Conservation (phyloP, 495 filamentous ascomycete genomes). For the Neurospora pannonica region DNA sequence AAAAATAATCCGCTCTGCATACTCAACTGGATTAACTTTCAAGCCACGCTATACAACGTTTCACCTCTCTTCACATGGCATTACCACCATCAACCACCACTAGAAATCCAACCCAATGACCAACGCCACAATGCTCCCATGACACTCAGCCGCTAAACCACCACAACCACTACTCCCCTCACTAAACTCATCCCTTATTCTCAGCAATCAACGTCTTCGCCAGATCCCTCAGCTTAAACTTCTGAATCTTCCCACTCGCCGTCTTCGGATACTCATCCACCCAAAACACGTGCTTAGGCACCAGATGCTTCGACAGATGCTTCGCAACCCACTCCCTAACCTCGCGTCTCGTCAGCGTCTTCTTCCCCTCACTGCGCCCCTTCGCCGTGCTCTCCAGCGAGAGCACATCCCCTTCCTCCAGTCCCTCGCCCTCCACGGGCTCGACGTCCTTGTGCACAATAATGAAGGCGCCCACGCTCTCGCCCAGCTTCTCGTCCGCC, state of each 20-base stretch:
- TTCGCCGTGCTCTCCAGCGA: neutral
- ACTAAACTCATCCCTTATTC: neutral
- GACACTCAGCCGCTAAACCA: neutral
- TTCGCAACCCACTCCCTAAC: constrained; percentile 64
- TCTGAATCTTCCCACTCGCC: constrained; percentile 94
- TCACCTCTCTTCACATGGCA: neutral
- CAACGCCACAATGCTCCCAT: neutral
- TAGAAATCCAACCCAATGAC: neutral
- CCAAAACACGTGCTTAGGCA: constrained; percentile 88
- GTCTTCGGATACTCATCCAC: constrained; percentile 80
- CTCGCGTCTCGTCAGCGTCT: constrained; percentile 40
- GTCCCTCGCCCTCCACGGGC: constrained; percentile 18
- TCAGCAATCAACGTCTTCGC: constrained; percentile 20
- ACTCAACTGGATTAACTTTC: neutral
- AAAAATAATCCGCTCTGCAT: neutral
- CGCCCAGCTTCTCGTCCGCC: constrained; percentile 75
- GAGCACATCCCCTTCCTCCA: neutral
- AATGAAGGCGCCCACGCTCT: constrained; percentile 78
- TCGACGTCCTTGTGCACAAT: constrained; percentile 38
- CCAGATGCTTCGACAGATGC: constrained; percentile 65
- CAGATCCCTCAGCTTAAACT: constrained; percentile 70
- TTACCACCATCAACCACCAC: neutral
- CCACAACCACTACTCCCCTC: neutral
- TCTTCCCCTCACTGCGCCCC: constrained; percentile 6
- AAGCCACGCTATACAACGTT: neutral